phyloP scores from a whole-genome alignment of 164 flowering plant species.

The Chloranthus sessilifolius region DNA sequence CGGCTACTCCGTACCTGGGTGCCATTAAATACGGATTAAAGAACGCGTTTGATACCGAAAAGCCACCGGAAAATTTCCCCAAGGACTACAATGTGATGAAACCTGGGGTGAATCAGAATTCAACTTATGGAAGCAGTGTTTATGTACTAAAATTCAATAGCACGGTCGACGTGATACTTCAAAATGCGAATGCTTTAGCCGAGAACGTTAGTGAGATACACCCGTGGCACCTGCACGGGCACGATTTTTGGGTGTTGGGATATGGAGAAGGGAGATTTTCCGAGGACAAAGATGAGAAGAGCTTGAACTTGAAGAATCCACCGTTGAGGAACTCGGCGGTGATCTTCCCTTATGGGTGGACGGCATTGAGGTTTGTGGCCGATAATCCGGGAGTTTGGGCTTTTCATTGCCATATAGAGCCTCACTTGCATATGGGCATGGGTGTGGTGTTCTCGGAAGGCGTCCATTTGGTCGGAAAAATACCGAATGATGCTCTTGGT shows the following conservation, averaged over 20 bases:
- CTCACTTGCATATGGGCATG: conserved; percentile 97
- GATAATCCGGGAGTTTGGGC: conserved; percentile 97
- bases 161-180: conserved; percentile 74
- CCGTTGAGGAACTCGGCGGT: conserved; percentile 66
- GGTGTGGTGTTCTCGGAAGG: conserved; percentile 76
- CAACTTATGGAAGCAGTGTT: conserved; percentile 45
- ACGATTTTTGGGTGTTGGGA: conserved; percentile 91
- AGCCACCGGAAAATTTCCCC: conserved; percentile 49
- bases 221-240: conserved; percentile 97
- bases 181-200: conserved; percentile 61
- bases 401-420: conserved; percentile 94
- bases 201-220: conserved; percentile 65
- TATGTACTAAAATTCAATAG: conserved; percentile 37
- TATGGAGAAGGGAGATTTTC: conserved; percentile 74
- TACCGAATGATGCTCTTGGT: conserved; percentile 46
- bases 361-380: conserved; percentile 68
- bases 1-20: conserved; percentile 78
- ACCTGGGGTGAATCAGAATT: conserved; percentile 49
- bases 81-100: conserved; percentile 41
- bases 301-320: conserved; percentile 60
- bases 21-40: conserved; percentile 43
- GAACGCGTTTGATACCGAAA: conserved; percentile 27
- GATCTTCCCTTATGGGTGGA: conserved; percentile 86
- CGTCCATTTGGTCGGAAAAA: conserved; percentile 22
- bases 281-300: conserved; percentile 28